Evolutionary conservation across 2,329 filamentous ascomycete genomes (phyloP).

Genomic region (Pseudocercospora cruenta): DNA sequence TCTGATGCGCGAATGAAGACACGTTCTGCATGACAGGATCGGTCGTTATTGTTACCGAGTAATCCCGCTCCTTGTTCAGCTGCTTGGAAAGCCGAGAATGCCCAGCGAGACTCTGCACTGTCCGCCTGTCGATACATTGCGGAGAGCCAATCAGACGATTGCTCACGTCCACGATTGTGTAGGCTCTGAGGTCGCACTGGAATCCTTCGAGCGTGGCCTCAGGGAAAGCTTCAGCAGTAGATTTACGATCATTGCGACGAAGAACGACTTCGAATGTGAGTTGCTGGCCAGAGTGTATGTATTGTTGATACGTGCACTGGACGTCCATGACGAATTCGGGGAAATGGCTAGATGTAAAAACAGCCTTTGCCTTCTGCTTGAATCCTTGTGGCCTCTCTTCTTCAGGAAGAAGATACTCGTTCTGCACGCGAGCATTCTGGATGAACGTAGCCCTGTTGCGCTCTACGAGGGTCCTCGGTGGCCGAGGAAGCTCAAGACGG

Average conservation of each 20-base stretch:
- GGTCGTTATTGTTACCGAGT: constrained; percentile 12
- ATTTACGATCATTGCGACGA: constrained; percentile 16
- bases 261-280: constrained; percentile 23
- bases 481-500: constrained; percentile 15
- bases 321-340: constrained; percentile 27
- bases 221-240: constrained; percentile 19
- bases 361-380: constrained; percentile 29
- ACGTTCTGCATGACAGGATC: constrained; percentile 9
- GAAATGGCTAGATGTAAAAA: constrained; percentile 27
- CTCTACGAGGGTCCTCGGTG: constrained; percentile 11
- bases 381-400: constrained; percentile 26
- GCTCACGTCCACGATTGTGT: constrained; percentile 20
- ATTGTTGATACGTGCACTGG: constrained; percentile 21
- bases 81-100: constrained; percentile 12
- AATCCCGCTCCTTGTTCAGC: constrained; percentile 22
- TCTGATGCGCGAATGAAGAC: constrained; percentile 24
- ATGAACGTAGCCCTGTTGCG: constrained; percentile 11
- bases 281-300: constrained; percentile 24
- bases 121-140: constrained; percentile 16
- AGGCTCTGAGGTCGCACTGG: constrained; percentile 19
- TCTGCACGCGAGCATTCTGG: constrained; percentile 23
- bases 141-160: constrained; percentile 19
- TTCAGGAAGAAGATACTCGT: constrained; percentile 27
- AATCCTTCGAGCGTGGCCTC: constrained; percentile 20
- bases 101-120: constrained; percentile 19